Evolutionary conservation across 2,329 filamentous ascomycete species (phyloP).

Genomic region (Xylariales sp.): DNA sequence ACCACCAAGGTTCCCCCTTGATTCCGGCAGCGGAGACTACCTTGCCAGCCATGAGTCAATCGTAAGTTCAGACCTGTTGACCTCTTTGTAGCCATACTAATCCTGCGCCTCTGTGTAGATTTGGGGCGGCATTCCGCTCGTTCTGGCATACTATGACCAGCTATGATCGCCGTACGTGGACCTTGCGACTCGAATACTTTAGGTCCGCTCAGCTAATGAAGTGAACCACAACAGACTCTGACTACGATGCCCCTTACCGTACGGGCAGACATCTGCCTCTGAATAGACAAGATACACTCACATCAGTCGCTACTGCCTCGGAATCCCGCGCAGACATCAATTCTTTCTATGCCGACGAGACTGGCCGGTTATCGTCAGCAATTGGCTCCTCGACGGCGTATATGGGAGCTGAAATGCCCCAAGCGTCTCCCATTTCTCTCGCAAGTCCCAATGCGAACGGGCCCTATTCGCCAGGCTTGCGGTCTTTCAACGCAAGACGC

Average conservation of each 20-base stretch:
- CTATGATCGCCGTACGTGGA: slow-evolving; percentile 59
- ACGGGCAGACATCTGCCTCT: slow-evolving; percentile 87
- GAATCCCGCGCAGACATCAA: slow-evolving; percentile 84
- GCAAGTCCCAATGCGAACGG: slow-evolving; percentile 56
- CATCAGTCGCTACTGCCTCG: slow-evolving; percentile 81
- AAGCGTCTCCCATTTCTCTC: slow-evolving; percentile 37
- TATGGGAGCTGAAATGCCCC: slow-evolving; percentile 44
- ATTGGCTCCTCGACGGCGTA: slow-evolving; percentile 57
- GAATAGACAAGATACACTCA: slow-evolving; percentile 74
- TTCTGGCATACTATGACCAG: slow-evolving; percentile 93
- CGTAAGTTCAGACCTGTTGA: slow-evolving; percentile 12
- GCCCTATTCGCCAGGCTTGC: slow-evolving; percentile 86
- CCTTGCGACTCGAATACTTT: no score
- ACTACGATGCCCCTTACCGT: slow-evolving; percentile 87
- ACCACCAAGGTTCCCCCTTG: not conserved
- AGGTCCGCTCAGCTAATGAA: no score
- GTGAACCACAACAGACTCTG: slow-evolving; percentile 88
- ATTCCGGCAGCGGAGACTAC: slow-evolving; percentile 1
- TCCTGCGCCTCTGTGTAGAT: slow-evolving; percentile 32
- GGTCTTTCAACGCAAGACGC: slow-evolving; percentile 68
- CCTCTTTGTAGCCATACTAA: slow-evolving; percentile 2
- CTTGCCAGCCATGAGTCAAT: slow-evolving; percentile 14
- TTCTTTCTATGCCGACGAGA: slow-evolving; percentile 73
- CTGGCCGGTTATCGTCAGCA: slow-evolving; percentile 45
- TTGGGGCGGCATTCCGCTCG: slow-evolving; percentile 72